Conservation (phyloP, 805 yeast genomes). For the Candida namnaoensis region DNA sequence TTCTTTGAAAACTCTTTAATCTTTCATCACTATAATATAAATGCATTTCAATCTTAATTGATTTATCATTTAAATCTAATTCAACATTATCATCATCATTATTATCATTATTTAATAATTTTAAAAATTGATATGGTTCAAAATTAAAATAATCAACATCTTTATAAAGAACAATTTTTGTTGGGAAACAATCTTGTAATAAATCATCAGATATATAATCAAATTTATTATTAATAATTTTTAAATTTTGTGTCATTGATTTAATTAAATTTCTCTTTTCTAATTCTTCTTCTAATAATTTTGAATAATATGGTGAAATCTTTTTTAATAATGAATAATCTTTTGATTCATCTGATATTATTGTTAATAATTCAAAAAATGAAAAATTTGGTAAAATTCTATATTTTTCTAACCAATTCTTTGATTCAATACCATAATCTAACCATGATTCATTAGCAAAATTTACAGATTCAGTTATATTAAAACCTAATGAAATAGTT, state of each 20-base stretch:
- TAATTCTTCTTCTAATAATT: constrained; percentile 33
- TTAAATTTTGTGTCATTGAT: constrained; percentile 18
- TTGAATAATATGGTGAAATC: constrained; percentile 25
- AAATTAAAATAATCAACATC: constrained; percentile 23
- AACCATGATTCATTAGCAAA: constrained; percentile 56
- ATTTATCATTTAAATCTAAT: constrained; percentile 5
- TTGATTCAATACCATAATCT: constrained; percentile 35
- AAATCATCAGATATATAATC: constrained; percentile 48
- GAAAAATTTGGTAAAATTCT: constrained; percentile 45
- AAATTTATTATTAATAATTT: constrained; percentile 24
- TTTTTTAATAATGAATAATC: constrained; percentile 26
- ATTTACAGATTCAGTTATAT: constrained; percentile 44
- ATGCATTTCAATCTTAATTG: constrained; percentile 32
- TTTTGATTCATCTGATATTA: constrained; percentile 32
- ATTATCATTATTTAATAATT: constrained; percentile 2
- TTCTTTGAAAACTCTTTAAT: constrained; percentile 27
- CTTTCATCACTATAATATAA: constrained; percentile 44
- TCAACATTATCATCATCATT: background rate
- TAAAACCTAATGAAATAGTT: constrained; percentile 44
- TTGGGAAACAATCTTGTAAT: constrained; percentile 41
- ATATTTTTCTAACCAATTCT: constrained; percentile 40
- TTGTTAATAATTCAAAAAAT: constrained; percentile 35
- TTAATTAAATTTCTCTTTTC: constrained; percentile 29
- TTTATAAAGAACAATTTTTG: constrained; percentile 34
- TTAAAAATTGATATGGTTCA: constrained; percentile 23